phyloP scores from a whole-genome alignment of 805 yeast genomes.

The Torulaspora delbrueckii region DNA sequence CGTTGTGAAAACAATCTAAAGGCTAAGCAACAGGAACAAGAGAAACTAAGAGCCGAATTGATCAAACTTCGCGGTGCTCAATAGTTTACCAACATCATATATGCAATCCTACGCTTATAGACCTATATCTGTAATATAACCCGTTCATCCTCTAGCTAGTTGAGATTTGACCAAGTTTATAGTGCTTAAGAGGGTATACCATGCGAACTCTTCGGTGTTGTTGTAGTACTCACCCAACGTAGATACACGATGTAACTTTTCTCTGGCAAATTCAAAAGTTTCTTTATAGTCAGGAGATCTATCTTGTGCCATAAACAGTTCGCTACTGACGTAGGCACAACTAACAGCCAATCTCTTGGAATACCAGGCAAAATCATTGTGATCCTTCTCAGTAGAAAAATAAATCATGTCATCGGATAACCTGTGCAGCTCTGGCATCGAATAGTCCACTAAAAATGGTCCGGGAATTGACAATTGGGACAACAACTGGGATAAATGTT shows the following conservation, averaged over 20 bases:
- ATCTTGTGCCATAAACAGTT: conserved; percentile 77
- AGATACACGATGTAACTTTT: conserved; percentile 50
- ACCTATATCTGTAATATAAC: conserved; percentile 1
- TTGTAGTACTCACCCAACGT: conserved; percentile 56
- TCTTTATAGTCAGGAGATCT: conserved; percentile 47
- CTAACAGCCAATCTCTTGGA: conserved; percentile 72
- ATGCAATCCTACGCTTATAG: neutral
- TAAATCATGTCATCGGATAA: conserved; percentile 79
- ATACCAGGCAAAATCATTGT: conserved; percentile 81
- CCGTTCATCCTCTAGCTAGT: conserved; percentile 42
- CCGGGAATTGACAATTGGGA: conserved; percentile 60
- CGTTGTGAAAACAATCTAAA: conserved; percentile 71
- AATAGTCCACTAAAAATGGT: conserved; percentile 45
- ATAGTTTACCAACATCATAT: conserved; percentile 10
- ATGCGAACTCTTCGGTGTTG: conserved; percentile 68
- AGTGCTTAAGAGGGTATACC: conserved; percentile 60
- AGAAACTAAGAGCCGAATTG: conserved; percentile 52
- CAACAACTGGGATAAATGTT: conserved; percentile 39
- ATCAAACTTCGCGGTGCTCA: conserved; percentile 41
- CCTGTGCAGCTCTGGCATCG: conserved; percentile 65
- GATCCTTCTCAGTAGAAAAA: conserved; percentile 73
- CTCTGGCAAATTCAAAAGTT: conserved; percentile 62
- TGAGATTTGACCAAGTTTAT: conserved; percentile 67
- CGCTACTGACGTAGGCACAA: conserved; percentile 66
- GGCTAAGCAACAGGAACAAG: conserved; percentile 50